Evolutionary conservation across 164 flowering plant genomes (phyloP).

Genomic region (Tinospora cordifolia): DNA sequence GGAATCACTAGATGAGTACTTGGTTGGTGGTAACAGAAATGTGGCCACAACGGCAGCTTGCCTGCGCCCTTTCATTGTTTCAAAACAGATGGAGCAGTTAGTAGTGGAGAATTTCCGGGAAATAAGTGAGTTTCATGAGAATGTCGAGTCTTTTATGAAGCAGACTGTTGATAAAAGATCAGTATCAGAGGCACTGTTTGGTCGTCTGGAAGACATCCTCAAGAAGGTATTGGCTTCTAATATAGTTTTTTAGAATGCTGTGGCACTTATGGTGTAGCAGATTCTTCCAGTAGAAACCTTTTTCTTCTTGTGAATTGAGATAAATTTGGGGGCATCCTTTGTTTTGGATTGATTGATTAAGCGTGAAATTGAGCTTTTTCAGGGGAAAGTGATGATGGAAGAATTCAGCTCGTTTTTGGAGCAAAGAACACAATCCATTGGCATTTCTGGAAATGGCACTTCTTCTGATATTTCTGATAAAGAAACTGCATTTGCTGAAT

Average conservation of each 20-base stretch:
- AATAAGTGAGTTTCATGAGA: conserved; percentile 40
- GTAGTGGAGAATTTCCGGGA: conserved; percentile 46
- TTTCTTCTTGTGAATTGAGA: neutral
- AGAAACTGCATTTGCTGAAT: conserved; percentile 29
- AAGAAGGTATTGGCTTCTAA: conserved; percentile 30
- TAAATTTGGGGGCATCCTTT: neutral
- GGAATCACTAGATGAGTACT: conserved; percentile 55
- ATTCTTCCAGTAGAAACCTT: neutral
- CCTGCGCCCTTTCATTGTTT: conserved; percentile 33
- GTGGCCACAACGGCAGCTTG: conserved; percentile 19
- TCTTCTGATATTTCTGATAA: conserved; percentile 20
- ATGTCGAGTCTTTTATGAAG: conserved; percentile 25
- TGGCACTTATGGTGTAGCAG: too few species aligned
- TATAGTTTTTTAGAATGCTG: too few species aligned
- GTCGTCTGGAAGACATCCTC: conserved; percentile 36
- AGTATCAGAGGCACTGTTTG: conserved; percentile 34
- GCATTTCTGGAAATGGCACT: conserved; percentile 9
- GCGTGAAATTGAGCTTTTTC: conserved; percentile 15
- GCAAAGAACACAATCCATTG: conserved; percentile 12
- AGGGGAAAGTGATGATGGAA: conserved; percentile 44
- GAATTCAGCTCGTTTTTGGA: conserved; percentile 24
- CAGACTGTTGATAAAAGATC: conserved; percentile 27
- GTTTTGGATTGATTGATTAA: neutral
- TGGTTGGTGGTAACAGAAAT: conserved; percentile 35
- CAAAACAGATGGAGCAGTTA: conserved; percentile 45